These are phyloP conservation scores for Elaeis guineensis DNA, from an alignment of 176 grass and related monocot species.

Conservation along the genomic window DNA sequence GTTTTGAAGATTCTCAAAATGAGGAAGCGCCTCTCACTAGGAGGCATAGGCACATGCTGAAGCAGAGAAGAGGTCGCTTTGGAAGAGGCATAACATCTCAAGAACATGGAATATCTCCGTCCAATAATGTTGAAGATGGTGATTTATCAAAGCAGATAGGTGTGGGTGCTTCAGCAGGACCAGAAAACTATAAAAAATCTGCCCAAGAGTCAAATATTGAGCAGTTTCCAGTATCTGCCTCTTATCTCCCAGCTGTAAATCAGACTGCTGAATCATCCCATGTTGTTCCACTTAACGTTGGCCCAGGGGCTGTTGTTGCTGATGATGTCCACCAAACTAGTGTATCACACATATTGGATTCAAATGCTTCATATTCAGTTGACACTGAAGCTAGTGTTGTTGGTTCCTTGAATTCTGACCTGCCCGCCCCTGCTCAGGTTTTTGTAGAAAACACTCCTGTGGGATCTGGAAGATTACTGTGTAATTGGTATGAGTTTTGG, in stretches of 20 bases:
- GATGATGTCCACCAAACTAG: conserved; percentile 43
- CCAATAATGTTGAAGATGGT: conserved; percentile 42
- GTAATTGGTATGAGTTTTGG: conserved; percentile 99
- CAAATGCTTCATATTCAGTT: conserved; percentile 38
- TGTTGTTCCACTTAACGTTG: conserved; percentile 28
- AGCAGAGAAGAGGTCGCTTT: conserved; percentile 57
- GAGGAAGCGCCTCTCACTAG: conserved; percentile 64
- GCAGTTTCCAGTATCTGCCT: conserved; percentile 26
- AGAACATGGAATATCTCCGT: conserved; percentile 34
- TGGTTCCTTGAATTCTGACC: conserved; percentile 54
- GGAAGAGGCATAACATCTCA: conserved; percentile 42
- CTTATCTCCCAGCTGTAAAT: conserved; percentile 29
- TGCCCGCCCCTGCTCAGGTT: conserved; percentile 86
- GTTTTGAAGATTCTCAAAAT: conserved; percentile 67
- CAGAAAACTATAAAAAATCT: conserved; percentile 42
- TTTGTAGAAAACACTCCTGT: conserved; percentile 97
- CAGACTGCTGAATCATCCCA: conserved; percentile 43
- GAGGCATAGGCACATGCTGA: conserved; percentile 72
- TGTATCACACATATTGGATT: conserved; percentile 25
- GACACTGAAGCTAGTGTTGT: conserved; percentile 51
- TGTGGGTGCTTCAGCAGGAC: conserved; percentile 26
- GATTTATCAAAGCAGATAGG: conserved; percentile 32
- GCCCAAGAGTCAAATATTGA: conserved; percentile 32
- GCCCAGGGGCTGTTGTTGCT: conserved; percentile 16
- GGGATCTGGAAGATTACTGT: conserved; percentile 89